Evolutionary conservation across 306 rosid species (phyloP), one percentile per base, ranked within the genome.

Genomic region (Rosa rugosa): DNA sequence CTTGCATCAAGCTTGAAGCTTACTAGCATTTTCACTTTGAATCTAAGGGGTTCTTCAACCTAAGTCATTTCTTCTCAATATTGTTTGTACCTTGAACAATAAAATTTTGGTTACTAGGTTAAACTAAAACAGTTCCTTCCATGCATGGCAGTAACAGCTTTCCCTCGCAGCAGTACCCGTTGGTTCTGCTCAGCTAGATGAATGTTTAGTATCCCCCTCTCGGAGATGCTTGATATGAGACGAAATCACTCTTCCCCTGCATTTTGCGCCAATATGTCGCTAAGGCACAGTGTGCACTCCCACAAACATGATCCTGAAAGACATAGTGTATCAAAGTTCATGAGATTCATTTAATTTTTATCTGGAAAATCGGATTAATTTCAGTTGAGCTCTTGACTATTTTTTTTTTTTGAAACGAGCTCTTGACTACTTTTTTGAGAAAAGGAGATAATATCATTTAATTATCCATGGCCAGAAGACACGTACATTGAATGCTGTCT

Each of bases 221-320:
- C 0, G 85, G 80, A 13, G 98, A 94, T 76, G 97, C 97, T 97
- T 92, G 69, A 34, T 88, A 90, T 17, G 94, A 94, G 51, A 79
- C 81, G 27, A 93, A 71, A 85, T 93, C 85, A 76, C 63, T 80
- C 87, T 93, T 93, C 34, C 91, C 94, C 68, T 89, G 69, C 79
- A 84, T 86, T 77, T 86, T 83, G 87, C 90, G 82, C 94, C 96
- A 91, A 53, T 87, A 88, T 12, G 77, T 57, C 70, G 94, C 88
- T 75, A 91, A 86, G 62, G 82, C 87, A 83, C 96, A 93, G 72
- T 91, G 92, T 69, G 90, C 94, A 75, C 87, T 89, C 76, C 94
- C 94, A 77, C 84, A 77, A 54, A 81, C 96, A 46, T 87, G 89
- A 86, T 91, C 96, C 97, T 86, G 77, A 17, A 53, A 53, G n/a